Base-by-base conservation (phyloP, 129 eudicot genomes). In the Gnaphalium uliginosum region DNA sequence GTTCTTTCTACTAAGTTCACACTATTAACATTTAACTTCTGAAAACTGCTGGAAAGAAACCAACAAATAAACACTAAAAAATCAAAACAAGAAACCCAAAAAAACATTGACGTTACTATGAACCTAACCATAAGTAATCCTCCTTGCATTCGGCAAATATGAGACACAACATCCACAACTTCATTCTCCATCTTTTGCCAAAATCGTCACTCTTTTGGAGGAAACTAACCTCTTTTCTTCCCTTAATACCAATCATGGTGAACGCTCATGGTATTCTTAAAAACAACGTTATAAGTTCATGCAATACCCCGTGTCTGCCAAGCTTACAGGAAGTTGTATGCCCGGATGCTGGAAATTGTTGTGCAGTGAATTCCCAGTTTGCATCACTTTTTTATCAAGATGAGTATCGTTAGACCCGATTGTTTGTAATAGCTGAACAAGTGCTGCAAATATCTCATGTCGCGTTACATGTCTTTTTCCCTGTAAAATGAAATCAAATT, bases 401-500 rank as follows among this genome's bases (percentile, higher is more conserved):
- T 76, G 74, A 27, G 56, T 82, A 19, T 43, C 69, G 18, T 74
- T 79, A 54, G 84, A 78, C 57, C 84, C 79, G 39, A 80, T 66
- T 73, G 83, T 80, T 71, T 87, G 90, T 77, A 93, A 72, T 43
- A 93, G 90, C 50, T 93, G 96, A 76, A 89, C 86, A 69, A 93
- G 96, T 29, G 96, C 89, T 32, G 85, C 79, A 69, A 89, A 93
- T 72, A 93, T 85, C 80, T 93, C 96, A 69, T 90, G 91, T 53
- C 96, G 87, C 4, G 92, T 83, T 58, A 90, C 90, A 71, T 72
- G 95, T 50, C 85, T 75, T 64, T 80, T 86, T 13, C 77, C 95
- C 98, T 93, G 86, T 29, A 64, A 79, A 54, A 71, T 17, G 8
- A 72, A 57, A 35, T 56, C 53, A 57, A 22, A 71, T 66, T 46